Base-by-base conservation (phyloP, 129 eudicot species). In the Tagetes erecta region DNA sequence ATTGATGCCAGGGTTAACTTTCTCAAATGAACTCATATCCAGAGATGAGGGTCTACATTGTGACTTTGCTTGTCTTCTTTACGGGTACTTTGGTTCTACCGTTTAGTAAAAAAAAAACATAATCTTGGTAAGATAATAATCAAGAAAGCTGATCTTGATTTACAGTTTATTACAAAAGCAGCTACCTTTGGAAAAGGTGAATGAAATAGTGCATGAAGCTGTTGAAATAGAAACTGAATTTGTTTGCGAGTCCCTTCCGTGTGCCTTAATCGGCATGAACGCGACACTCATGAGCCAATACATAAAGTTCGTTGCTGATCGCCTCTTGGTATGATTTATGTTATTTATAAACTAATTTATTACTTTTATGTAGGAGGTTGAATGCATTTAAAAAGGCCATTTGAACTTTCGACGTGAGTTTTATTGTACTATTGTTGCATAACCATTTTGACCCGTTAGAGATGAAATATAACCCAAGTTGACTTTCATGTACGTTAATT, bases 31-130 rank as follows among this genome's bases (percentile, higher is more conserved):
- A 78, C 97, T 91, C 45, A 91, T 91, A 80, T 91, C 97, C 2
- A 86, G 97, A 76, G 97, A 91, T 35, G 97, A 91, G 80, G 97
- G 95, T 71, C 86, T 91, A 35, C 97, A 91, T 74, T 86, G 97
- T 81, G 97, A 91, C 80, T 91, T 91, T 42, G 97, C 97, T 46
- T 91, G 95, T 86, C 85, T 84, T 33, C 84, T 91, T 38, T 88
- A 91, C 80, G 78, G 89, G 95, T 87, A 70, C 12, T 72, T 41
- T 11, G 3, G 57, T 2, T 51, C 57, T n/a, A 13, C 27, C 64
- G 5, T 3, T 60, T 35, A 11, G 46, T 6, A 40, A 64, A 3
- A 39, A 39, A n/a, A 42, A 74, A 14, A 34, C 49, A 53, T 73
- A 44, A 36, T 9, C 9, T 31, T 41, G 35, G 12, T 67, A 12